Base-by-base conservation (phyloP, 768 basidiomycete genomes). In the Amanita molliuscula region DNA sequence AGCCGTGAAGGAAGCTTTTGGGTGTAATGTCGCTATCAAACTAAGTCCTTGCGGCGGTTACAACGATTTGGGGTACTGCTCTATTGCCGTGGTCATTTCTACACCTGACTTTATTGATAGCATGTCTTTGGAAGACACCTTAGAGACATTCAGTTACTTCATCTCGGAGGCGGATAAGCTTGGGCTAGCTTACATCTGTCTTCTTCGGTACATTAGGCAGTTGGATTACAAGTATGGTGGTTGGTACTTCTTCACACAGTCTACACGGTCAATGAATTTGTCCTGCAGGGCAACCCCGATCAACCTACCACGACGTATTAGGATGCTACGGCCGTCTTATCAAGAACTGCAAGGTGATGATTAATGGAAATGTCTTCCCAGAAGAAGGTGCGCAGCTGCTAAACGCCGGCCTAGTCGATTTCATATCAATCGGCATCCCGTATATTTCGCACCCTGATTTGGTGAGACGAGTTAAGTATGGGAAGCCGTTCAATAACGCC, bases 11-110 rank as follows among this genome's bases (percentile, higher is more conserved):
- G 63, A 67, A 28, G 63, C 75, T 26, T 75, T 70, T 53, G 75
- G 75, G 0, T 53, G 61, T 5, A 71, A 75, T 16, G 71, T 75
- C 20, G 68, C 66, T 2, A 54, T 78, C 47, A 75, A 75, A 53
- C 46, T 77, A n/a, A 72, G 60, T 50, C 75, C 74, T 71, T 70
- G 0, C 29, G 71, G 69, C n/a, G 70, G 70, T 5, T 69, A 69
- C 54, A 76, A 75, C 51, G 75, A 74, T 51, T 57, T 74, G 15
- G 70, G 71, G 69, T 71, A 47, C 8, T 11, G 20, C 15, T 20
- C 20, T 29, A 37, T 15, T 35, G 18, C 6, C 28, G 20, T 49
- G 23, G 10, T 29, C 26, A 28, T 25, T 13, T 8, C 8, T 16
- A 41, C 3, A 46, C 11, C 45, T 20, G 7, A 20, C 20, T 34